Percentiles rank a stretch among this genome's conserved stretches.
Conservation (phyloP, 257 asterid species). For the Solanum phureja region DNA sequence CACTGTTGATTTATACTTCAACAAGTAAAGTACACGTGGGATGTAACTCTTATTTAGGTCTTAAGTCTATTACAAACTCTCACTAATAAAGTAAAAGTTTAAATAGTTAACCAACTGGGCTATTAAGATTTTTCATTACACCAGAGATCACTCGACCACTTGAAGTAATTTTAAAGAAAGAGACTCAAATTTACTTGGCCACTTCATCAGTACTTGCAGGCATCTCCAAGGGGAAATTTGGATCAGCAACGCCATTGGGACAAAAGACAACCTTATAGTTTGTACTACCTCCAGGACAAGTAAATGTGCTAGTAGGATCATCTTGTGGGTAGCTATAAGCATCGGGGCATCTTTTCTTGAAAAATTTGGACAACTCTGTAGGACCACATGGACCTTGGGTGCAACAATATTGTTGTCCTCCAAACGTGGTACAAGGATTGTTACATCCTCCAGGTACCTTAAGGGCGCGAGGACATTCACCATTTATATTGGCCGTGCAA, state of each 20-base stretch:
- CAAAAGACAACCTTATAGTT: conserved; percentile 42
- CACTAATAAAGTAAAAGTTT: not conserved
- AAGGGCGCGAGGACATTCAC: conserved; percentile 44
- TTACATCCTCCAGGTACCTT: conserved; percentile 62
- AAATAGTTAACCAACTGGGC: not conserved
- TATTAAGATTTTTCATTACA: not conserved
- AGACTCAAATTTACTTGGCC: not conserved
- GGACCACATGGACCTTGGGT: conserved; percentile 52
- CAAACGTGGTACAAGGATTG: conserved; percentile 61
- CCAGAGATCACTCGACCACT: not conserved
- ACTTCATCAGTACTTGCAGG: not conserved
- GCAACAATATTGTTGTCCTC: conserved; percentile 59
- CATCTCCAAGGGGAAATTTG: not conserved
- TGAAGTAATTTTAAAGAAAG: not conserved
- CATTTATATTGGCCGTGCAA: conserved; percentile 46
- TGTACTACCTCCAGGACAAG: conserved; percentile 30
- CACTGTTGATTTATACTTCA: not conserved
- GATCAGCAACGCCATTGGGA: conserved; percentile 13
- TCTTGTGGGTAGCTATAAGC: conserved; percentile 48
- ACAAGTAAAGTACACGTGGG: not conserved
- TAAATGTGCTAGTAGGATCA: conserved; percentile 44
- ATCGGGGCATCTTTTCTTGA: conserved; percentile 44
- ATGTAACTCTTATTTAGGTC: not conserved
- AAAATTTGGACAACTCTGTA: conserved; percentile 38
- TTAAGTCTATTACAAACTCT: not conserved